These are phyloP conservation scores for Trametes gibbosa DNA, from an alignment of 768 basidiomycete genomes.

Conservation along the genomic window DNA sequence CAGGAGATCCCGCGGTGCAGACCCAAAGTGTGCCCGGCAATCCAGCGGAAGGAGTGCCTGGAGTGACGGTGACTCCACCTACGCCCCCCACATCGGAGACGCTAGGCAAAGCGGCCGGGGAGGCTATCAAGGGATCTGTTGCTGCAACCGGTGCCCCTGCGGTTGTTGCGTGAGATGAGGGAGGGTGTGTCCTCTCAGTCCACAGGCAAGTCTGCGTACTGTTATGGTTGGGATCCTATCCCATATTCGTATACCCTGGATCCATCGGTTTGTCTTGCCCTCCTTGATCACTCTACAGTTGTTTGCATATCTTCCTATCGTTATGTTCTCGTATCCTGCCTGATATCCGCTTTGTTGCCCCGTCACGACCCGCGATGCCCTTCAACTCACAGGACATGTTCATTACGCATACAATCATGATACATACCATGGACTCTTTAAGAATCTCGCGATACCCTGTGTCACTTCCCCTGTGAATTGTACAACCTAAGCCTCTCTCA, in stretches of 20 bases:
- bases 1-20: background rate
- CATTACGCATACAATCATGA: too few species aligned
- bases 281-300: too few species aligned
- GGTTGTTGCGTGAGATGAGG: background rate
- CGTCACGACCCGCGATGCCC: conserved; percentile 1
- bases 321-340: too few species aligned
- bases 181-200: too few species aligned
- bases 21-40: conserved; percentile 3
- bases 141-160: background rate
- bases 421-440: too few species aligned
- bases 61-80: conserved; percentile 21
- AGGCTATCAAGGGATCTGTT: background rate
- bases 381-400: background rate
- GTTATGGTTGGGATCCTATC: background rate
- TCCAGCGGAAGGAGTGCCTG: conserved; percentile 8
- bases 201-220: background rate
- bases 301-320: background rate
- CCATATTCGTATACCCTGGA: conserved; percentile 2
- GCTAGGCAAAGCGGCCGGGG: conserved; percentile 11
- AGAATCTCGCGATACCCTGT: too few species aligned
- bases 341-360: background rate
- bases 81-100: conserved; percentile 20
- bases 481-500: too few species aligned
- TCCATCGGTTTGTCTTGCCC: too few species aligned
- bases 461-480: too few species aligned